Percentiles rank a stretch among this genome's conserved stretches.
Evolutionary conservation across 164 flowering plant species (phyloP).

Genomic region (Liquidambar formosana): DNA sequence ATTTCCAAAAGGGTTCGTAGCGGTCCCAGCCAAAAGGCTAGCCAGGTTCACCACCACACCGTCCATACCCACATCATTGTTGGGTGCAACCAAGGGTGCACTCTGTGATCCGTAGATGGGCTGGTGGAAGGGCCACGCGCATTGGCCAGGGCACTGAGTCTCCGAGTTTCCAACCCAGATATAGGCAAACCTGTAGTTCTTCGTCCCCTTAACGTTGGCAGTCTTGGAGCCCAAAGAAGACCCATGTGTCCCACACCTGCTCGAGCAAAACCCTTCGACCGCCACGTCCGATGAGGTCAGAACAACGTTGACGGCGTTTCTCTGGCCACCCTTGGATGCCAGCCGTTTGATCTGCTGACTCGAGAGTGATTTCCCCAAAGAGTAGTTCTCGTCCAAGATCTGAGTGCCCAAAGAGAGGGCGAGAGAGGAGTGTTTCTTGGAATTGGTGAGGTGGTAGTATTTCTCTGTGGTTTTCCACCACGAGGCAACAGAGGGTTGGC

Average conservation of each 20-base stretch:
- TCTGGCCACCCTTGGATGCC: conserved; percentile 41
- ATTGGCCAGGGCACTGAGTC: conserved; percentile 58
- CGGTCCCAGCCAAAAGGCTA: too few species aligned
- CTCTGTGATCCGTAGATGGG: conserved; percentile 62
- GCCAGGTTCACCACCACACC: conserved; percentile 54
- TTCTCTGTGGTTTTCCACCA: conserved; percentile 67
- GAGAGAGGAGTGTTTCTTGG: conserved; percentile 26
- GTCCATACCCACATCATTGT: conserved; percentile 55
- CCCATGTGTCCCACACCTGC: conserved; percentile 62
- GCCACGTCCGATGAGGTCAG: conserved; percentile 59
- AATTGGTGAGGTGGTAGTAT: conserved; percentile 33
- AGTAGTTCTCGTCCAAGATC: conserved; percentile 48
- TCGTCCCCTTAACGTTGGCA: conserved; percentile 6
- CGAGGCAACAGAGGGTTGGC: conserved; percentile 50
- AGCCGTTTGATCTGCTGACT: conserved; percentile 31
- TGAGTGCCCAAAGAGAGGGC: conserved; percentile 39
- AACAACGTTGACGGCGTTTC: conserved; percentile 49
- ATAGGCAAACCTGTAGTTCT: conserved; percentile 44
- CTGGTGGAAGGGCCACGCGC: too few species aligned
- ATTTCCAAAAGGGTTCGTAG: too few species aligned
- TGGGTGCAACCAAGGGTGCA: conserved; percentile 52
- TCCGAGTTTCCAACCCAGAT: conserved; percentile 70
- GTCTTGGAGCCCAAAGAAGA: conserved; percentile 14
- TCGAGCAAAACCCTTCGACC: conserved; percentile 58
- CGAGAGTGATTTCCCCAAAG: conserved; percentile 57